Evolutionary conservation across 352 stramenopile species (phyloP).

Genomic region (Globisporangium takayamanum): DNA sequence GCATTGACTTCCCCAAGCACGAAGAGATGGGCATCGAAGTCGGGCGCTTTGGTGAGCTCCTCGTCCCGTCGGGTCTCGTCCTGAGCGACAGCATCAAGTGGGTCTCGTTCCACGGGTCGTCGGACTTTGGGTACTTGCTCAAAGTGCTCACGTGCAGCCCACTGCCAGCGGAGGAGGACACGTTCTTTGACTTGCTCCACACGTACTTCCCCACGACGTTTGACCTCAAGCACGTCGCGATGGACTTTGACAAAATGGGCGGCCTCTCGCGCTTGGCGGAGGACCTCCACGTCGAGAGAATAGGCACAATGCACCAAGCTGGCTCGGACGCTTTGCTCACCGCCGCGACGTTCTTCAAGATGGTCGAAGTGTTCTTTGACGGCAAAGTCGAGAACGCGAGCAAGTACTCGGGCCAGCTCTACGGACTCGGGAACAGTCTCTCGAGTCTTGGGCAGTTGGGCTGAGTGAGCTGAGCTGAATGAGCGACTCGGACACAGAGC

Average conservation of each 20-base stretch:
- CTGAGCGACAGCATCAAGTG: constrained; percentile 98
- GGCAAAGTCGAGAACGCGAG: constrained; percentile 74
- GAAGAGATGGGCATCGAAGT: constrained; percentile 96
- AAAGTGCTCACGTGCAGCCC: constrained; percentile 93
- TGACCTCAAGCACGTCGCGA: constrained; percentile 99
- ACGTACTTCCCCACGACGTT: constrained; percentile 98
- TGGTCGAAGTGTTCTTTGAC: constrained; percentile 86
- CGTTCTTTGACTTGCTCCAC: constrained; percentile 97
- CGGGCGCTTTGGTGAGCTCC: constrained; percentile 94
- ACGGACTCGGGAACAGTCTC: constrained; percentile 72
- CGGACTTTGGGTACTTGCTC: constrained; percentile 99
- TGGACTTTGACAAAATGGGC: constrained; percentile 96
- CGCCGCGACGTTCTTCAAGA: constrained; percentile 90
- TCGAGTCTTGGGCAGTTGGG: constrained; percentile 25
- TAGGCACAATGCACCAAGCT: constrained; percentile 99
- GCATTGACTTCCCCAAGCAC: constrained; percentile 97
- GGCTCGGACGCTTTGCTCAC: constrained; percentile 97
- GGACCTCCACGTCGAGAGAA: constrained; percentile 95
- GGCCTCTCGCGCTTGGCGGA: constrained; percentile 95
- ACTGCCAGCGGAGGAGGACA: constrained; percentile 84
- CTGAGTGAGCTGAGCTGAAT: constrained; percentile 19
- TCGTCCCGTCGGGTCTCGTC: constrained; percentile 97
- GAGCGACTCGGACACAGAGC: constrained; percentile 1
- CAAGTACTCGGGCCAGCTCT: constrained; percentile 85
- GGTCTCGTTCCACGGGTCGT: constrained; percentile 98